Conservation (phyloP, 2,329 filamentous ascomycete genomes). For the Peltaster fructicola region DNA sequence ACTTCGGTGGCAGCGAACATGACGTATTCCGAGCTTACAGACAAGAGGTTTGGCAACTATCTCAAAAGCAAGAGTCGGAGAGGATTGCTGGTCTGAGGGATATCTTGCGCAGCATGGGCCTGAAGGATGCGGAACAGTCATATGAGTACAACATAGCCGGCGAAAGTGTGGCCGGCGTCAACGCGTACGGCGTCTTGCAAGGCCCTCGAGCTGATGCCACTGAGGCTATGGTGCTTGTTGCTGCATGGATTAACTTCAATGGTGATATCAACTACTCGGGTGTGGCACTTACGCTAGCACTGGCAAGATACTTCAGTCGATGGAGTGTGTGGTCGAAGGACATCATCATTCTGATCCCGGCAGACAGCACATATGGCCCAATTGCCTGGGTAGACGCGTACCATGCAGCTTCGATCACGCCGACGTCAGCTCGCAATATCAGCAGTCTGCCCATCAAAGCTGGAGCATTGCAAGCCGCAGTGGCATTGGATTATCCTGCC, state of each 20-base stretch:
- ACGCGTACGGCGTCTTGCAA: constrained; percentile 83
- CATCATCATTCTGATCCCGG: constrained; percentile 78
- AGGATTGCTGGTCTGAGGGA: constrained; percentile 41
- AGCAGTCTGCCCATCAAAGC: constrained; percentile 73
- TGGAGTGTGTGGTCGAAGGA: constrained; percentile 99
- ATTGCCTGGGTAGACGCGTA: constrained; percentile 98
- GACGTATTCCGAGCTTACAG: constrained; percentile 83
- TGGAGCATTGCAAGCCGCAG: constrained; percentile 75
- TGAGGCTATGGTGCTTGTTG: constrained; percentile 85
- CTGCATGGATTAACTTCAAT: constrained; percentile 70
- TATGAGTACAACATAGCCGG: constrained; percentile 74
- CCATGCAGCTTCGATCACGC: constrained; percentile 66
- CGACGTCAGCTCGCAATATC: constrained; percentile 33
- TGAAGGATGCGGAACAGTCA: constrained; percentile 76
- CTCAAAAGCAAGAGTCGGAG: constrained; percentile 23
- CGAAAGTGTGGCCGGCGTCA: constrained; percentile 58
- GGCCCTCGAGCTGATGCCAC: constrained; percentile 91
- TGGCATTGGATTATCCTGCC: constrained; percentile 78
- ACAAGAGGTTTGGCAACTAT: constrained; percentile 56
- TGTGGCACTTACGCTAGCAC: constrained; percentile 65
- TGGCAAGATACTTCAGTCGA: constrained; percentile 88
- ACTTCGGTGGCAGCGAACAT: constrained; percentile 92
- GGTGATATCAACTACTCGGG: constrained; percentile 70
- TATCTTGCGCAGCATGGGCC: constrained; percentile 59
- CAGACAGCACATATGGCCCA: constrained; percentile 75